phyloP scores from a whole-genome alignment of 2,329 filamentous ascomycete species.

The Aureobasidium subglaciale region DNA sequence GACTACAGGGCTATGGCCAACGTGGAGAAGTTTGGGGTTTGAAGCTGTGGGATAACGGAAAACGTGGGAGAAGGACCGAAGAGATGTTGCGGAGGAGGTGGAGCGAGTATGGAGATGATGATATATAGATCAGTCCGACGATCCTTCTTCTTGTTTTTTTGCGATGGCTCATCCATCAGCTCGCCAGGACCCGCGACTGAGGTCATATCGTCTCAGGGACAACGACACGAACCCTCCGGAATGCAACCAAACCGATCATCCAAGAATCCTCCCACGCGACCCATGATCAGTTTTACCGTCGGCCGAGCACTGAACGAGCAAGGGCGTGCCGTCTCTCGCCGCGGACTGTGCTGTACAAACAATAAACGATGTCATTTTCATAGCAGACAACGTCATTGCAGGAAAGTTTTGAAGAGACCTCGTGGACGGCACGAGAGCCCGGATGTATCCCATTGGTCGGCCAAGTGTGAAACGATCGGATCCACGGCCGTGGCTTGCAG shows the following conservation, averaged over 20 bases:
- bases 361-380: not conserved
- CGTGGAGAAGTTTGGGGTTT: slow-evolving; percentile 10
- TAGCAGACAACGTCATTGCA: not conserved
- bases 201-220: slow-evolving; percentile 5
- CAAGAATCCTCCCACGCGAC: not conserved
- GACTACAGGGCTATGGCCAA: not conserved
- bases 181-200: slow-evolving; percentile 5
- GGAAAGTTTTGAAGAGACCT: not conserved
- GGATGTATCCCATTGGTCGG: not conserved
- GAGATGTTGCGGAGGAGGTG: not conserved
- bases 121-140: not conserved
- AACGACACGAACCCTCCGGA: not conserved
- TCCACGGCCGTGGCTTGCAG: slow-evolving; percentile 10
- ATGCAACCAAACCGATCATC: not conserved
- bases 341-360: not conserved
- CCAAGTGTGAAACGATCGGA: not conserved
- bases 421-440: not conserved
- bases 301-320: not conserved
- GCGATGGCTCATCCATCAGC: not conserved
- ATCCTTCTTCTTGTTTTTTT: not conserved
- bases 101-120: not conserved
- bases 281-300: slow-evolving; percentile 1
- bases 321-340: not conserved
- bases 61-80: slow-evolving; percentile 15
- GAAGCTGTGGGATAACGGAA: not conserved